A percentile compares a stretch with the other conserved stretches of the same genome.
phyloP scores from a whole-genome alignment of 495 filamentous ascomycete genomes.

The Hypoxylon intermedium region DNA sequence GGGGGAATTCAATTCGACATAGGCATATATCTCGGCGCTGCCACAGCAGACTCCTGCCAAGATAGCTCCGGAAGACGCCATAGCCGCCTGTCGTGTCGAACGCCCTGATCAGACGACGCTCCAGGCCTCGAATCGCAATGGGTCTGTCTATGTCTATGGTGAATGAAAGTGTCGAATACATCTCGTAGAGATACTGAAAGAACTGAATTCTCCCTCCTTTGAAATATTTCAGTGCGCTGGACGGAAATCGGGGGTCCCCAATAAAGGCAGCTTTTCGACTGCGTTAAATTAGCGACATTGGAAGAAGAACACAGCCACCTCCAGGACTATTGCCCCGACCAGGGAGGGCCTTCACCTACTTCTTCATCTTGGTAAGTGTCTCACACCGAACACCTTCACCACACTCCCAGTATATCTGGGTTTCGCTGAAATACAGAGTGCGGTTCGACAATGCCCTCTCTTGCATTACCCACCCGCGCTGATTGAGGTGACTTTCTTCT shows the following conservation, averaged over 20 bases:
- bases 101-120: constrained; percentile 30
- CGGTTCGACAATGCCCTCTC: not conserved
- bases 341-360: too few species aligned
- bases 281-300: not conserved
- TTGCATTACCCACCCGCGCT: not conserved
- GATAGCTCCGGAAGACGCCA: constrained; percentile 23
- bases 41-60: constrained; percentile 36
- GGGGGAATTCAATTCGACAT: constrained; percentile 1
- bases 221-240: too few species aligned
- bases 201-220: too few species aligned
- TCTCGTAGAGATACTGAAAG: too few species aligned
- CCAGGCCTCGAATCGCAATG: constrained; percentile 40
- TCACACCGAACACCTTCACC: constrained; percentile 35
- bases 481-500: not conserved
- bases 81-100: constrained; percentile 27
- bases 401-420: not conserved
- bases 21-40: not conserved
- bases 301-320: too few species aligned
- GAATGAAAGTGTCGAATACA: constrained; percentile 10
- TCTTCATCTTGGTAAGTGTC: constrained; percentile 35
- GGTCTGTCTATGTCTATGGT: constrained; percentile 31
- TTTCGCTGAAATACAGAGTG: not conserved
- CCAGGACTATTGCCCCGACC: too few species aligned
- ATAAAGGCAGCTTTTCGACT: constrained; percentile 36
- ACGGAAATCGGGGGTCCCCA: constrained; percentile 38